phyloP scores from a whole-genome alignment of 2,329 filamentous ascomycete species.

The Aspergillus fumigatus region DNA sequence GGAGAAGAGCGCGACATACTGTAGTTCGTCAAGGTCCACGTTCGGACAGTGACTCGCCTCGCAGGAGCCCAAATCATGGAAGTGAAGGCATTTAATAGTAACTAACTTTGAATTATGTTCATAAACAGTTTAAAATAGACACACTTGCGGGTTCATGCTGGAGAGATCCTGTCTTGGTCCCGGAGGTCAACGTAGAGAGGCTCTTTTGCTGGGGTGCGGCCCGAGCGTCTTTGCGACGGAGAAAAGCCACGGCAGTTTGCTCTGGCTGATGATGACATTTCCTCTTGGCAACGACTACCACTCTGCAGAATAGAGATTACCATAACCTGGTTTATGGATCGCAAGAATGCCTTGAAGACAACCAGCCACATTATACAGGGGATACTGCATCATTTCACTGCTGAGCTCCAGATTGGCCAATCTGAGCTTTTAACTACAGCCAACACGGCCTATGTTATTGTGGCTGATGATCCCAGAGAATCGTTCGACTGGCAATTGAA shows the following conservation, averaged over 20 bases:
- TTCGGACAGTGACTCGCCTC: conserved; percentile 37
- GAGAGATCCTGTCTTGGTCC: neutral
- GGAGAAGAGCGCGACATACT: conserved; percentile 24
- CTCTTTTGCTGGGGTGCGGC: conserved; percentile 8
- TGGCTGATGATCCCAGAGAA: neutral
- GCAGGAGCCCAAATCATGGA: conserved; percentile 38
- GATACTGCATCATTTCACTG: neutral
- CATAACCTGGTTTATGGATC: neutral
- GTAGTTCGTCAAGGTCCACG: conserved; percentile 36
- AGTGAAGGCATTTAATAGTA: conserved; percentile 21
- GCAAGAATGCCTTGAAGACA: neutral
- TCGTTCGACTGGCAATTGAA: neutral
- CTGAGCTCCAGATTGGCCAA: neutral
- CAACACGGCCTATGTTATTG: neutral
- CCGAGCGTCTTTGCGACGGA: conserved; percentile 16
- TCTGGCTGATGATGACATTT: neutral
- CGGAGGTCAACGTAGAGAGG: neutral
- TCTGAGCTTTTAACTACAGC: neutral
- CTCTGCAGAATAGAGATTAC: neutral
- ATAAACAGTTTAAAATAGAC: conserved; percentile 4
- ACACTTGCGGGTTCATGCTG: conserved; percentile 2
- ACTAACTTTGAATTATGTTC: conserved; percentile 3
- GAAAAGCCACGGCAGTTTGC: conserved; percentile 15
- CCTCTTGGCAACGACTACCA: neutral
- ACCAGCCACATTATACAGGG: neutral